These are phyloP conservation scores for Fomitiporia mediterranea DNA, from an alignment of 1,284 basidiomycete genomes.

Conservation along the genomic window DNA sequence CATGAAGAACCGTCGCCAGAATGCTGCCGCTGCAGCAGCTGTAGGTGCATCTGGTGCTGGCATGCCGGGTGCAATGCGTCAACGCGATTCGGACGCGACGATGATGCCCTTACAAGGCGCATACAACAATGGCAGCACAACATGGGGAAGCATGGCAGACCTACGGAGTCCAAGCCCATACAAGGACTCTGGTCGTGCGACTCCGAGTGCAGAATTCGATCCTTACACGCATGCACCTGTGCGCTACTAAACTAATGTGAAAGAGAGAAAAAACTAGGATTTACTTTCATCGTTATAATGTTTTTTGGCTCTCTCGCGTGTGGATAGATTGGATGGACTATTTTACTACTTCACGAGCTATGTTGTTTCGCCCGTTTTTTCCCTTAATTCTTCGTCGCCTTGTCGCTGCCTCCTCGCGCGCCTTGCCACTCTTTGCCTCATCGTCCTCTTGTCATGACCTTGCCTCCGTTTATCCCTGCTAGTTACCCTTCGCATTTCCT, in stretches of 20 bases:
- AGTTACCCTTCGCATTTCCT: neutral
- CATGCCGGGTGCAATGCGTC: constrained; percentile 10
- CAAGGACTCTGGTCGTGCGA: constrained; percentile 13
- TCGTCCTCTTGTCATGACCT: neutral
- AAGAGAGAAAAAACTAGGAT: neutral
- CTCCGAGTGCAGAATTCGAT: constrained; percentile 19
- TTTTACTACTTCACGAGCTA: neutral
- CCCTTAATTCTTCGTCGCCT: neutral
- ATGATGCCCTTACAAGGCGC: constrained; percentile 14
- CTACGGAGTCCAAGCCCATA: constrained; percentile 15
- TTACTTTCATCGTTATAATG: neutral
- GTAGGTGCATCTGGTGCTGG: neutral
- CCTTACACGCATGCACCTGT: constrained; percentile 16
- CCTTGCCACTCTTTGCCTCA: neutral
- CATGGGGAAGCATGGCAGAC: constrained; percentile 12
- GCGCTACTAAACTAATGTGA: neutral
- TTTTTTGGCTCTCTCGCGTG: neutral
- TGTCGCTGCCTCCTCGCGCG: neutral
- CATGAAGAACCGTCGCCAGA: constrained; percentile 41
- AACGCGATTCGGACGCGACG: constrained; percentile 17
- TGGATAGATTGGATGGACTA: neutral
- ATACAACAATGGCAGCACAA: constrained; percentile 6
- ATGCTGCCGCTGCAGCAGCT: constrained; percentile 21
- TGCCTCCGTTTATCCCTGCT: neutral
- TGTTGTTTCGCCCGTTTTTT: neutral